These are phyloP conservation scores for Mortierella sp. DNA, from an alignment of 371 early-diverging fungal species.

Conservation along the genomic window DNA sequence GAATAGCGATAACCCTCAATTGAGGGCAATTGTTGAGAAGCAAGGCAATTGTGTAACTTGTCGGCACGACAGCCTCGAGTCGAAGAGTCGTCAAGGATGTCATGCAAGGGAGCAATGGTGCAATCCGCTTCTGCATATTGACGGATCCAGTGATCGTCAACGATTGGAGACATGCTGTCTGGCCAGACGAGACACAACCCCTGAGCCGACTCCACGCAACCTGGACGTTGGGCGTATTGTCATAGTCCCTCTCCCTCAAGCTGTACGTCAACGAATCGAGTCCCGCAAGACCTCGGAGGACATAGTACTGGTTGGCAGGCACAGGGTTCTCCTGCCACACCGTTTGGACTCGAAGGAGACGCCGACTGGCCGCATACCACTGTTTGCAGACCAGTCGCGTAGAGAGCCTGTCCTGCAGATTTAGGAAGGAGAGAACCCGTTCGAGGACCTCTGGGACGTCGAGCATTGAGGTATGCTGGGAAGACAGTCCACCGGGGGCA, in stretches of 20 bases:
- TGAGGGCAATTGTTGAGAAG: constrained; percentile 21
- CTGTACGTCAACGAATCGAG: constrained; percentile 4
- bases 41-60: constrained; percentile 11
- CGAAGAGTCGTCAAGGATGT: background rate
- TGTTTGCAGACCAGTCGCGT: constrained; percentile 25
- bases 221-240: background rate
- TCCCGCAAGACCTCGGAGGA: constrained; percentile 1
- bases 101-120: constrained; percentile 16
- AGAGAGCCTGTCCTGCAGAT: background rate
- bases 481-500: background rate
- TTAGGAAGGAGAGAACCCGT: constrained; percentile 12
- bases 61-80: background rate
- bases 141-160: constrained; percentile 11
- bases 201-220: constrained; percentile 19
- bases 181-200: constrained; percentile 1
- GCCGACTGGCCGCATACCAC: constrained; percentile 21
- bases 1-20: background rate
- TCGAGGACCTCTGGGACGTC: constrained; percentile 26
- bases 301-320: background rate
- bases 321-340: constrained; percentile 18
- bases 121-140: constrained; percentile 9
- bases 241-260: constrained; percentile 1
- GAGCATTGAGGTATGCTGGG: constrained; percentile 1
- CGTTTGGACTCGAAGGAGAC: constrained; percentile 1
- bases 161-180: background rate